phyloP scores from a whole-genome alignment of 2,329 filamentous ascomycete genomes.

The Hymenoscyphus albidus region DNA sequence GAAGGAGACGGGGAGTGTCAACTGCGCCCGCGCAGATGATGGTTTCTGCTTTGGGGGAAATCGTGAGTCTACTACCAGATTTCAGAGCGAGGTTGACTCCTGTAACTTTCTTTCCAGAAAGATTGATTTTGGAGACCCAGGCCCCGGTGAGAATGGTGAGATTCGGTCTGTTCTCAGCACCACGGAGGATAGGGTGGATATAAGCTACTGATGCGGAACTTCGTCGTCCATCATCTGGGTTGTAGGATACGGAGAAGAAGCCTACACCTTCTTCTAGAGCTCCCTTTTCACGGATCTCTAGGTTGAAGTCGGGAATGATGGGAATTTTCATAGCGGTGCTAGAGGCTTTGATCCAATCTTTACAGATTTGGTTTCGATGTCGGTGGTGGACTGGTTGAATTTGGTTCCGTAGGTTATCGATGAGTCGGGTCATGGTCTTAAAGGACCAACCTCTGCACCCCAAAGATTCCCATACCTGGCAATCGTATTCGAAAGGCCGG shows the following conservation, averaged over 20 bases:
- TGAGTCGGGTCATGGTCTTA: constrained; percentile 73
- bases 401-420: constrained; percentile 85
- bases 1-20: constrained; percentile 38
- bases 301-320: constrained; percentile 80
- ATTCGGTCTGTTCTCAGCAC: constrained; percentile 78
- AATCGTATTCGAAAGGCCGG: constrained; percentile 85
- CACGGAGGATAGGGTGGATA: constrained; percentile 84
- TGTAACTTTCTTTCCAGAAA: constrained; percentile 65
- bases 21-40: constrained; percentile 40
- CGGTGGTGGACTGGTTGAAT: constrained; percentile 81
- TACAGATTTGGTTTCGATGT: constrained; percentile 85
- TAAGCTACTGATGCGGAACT: constrained; percentile 88
- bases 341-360: constrained; percentile 84
- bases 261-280: constrained; percentile 72
- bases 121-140: constrained; percentile 79
- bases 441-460: constrained; percentile 86
- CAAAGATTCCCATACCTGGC: constrained; percentile 75
- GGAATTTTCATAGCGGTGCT: constrained; percentile 76
- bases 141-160: constrained; percentile 82
- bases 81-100: constrained; percentile 65
- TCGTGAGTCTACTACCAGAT: constrained; percentile 48
- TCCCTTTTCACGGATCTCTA: constrained; percentile 71
- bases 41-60: constrained; percentile 70
- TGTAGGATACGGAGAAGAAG: constrained; percentile 89
- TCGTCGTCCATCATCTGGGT: constrained; percentile 79